These are phyloP conservation scores for Ulota crispa DNA, from an alignment of 225 moss, liverwort and hornwort genomes.

Conservation along the genomic window DNA sequence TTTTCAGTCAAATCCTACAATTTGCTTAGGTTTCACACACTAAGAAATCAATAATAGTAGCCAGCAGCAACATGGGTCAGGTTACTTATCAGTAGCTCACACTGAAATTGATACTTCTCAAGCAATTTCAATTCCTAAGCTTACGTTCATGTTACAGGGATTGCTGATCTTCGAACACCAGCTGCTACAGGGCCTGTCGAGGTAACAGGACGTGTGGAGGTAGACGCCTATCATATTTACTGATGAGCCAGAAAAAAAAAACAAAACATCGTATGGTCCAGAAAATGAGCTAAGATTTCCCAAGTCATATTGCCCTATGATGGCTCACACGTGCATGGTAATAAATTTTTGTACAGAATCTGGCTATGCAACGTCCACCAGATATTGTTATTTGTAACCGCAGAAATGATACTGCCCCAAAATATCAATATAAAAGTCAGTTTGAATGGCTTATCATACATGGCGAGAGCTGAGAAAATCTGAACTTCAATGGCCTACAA, in stretches of 20 bases:
- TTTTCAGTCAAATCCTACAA: too few species aligned
- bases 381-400: neutral
- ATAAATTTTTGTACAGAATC: neutral
- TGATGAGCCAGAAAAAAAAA: neutral
- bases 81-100: neutral
- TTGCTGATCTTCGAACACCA: neutral
- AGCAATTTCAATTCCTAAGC: neutral
- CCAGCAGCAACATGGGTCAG: too few species aligned
- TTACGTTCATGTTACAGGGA: neutral
- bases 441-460: neutral
- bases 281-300: neutral
- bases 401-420: neutral
- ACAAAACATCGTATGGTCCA: neutral
- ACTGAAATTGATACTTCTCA: neutral
- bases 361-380: neutral
- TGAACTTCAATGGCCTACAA: conserved; percentile 2
- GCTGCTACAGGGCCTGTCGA: neutral
- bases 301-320: neutral
- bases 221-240: neutral
- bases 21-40: too few species aligned
- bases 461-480: conserved; percentile 9
- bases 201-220: too few species aligned
- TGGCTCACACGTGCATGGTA: neutral
- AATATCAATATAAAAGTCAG: neutral
- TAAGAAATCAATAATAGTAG: neutral